Conservation (phyloP, 2,329 filamentous ascomycete genomes). For the Camillea tinctor region DNA sequence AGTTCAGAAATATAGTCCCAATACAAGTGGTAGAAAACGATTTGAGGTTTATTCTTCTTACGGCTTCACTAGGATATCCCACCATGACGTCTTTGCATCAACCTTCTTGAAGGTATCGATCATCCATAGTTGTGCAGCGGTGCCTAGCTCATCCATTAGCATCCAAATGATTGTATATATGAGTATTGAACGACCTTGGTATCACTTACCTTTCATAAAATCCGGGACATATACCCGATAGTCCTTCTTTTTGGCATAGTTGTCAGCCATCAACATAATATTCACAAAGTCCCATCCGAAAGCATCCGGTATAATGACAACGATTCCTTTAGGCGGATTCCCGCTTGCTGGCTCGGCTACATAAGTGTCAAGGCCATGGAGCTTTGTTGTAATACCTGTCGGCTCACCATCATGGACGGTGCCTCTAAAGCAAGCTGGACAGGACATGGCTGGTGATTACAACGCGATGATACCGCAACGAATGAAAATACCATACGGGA, state of each 20-base stretch:
- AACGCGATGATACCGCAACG: not conserved
- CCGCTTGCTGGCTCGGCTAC: constrained; percentile 39
- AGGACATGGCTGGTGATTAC: constrained; percentile 16
- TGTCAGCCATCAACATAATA: constrained; percentile 51
- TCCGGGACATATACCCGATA: constrained; percentile 56
- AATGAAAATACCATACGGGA: not conserved
- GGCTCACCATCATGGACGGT: constrained; percentile 43
- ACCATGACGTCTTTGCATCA: constrained; percentile 16
- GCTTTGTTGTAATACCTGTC: constrained; percentile 41
- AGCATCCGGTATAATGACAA: constrained; percentile 54
- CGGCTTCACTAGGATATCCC: constrained; percentile 28
- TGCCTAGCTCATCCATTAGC: constrained; percentile 7
- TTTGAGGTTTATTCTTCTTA: constrained; percentile 13
- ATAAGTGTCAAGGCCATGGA: constrained; percentile 51
- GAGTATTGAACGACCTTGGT: not conserved
- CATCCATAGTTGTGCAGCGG: constrained; percentile 30
- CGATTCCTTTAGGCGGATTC: constrained; percentile 41
- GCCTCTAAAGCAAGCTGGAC: constrained; percentile 45
- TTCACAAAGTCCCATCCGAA: constrained; percentile 57
- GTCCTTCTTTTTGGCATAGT: constrained; percentile 49
- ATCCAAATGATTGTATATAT: not conserved
- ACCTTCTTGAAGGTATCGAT: constrained; percentile 30
- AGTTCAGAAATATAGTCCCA: too few species aligned
- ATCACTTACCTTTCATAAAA: constrained; percentile 46
- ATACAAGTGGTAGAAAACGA: too few species aligned